Evolutionary conservation across 139 green algal genomes (phyloP), one percentile per base, ranked within the genome.

Genomic region (Picochlorum sp.): DNA sequence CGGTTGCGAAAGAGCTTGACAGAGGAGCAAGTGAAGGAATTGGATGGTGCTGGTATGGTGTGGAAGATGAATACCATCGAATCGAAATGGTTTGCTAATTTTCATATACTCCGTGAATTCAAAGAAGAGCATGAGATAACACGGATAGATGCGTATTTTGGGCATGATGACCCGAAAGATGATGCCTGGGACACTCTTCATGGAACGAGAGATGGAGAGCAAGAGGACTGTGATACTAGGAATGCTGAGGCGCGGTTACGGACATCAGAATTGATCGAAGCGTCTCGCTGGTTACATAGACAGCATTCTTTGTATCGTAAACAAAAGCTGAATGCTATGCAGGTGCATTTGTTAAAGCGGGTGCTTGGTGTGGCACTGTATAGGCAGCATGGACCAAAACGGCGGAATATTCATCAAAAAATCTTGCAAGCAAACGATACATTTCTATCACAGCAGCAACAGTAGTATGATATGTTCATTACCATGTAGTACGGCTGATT

Each of bases 51-150:
- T 8, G 31, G 70, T 11, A 75, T 79, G 37, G 52, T 52, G 28
- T 79, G 72, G 72, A 72, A 72, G 30, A 56, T 79, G 38, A 62
- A 79, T 49, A 51, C 63, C 37, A 24, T 62, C 9, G 18, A 45
- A n/a, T n/a, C 68, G 6, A 65, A 69, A 23, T 74, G 68, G 68
- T 61, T 67, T 65, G 0, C 51, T 24, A 64, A 69, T 31, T 59
- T 74, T 9, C 68, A 74, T 31, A n/a, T 57, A 13, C 18, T 47
- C 14, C 45, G 57, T 15, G 59, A 65, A 41, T 74, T 50, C 28
- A 70, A 70, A 60, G 57, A 63, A 38, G 1, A 18, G 31, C 60
- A 57, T 41, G 58, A 20, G 20, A 41, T 41, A 4, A 41, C 34
- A 13, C 34, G 2, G 8, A 41, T 41, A 9, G 34, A 21, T 11